These are phyloP conservation scores for Ceratopteris richardii DNA, from an alignment of 75 land plant genomes.

Conservation along the genomic window DNA sequence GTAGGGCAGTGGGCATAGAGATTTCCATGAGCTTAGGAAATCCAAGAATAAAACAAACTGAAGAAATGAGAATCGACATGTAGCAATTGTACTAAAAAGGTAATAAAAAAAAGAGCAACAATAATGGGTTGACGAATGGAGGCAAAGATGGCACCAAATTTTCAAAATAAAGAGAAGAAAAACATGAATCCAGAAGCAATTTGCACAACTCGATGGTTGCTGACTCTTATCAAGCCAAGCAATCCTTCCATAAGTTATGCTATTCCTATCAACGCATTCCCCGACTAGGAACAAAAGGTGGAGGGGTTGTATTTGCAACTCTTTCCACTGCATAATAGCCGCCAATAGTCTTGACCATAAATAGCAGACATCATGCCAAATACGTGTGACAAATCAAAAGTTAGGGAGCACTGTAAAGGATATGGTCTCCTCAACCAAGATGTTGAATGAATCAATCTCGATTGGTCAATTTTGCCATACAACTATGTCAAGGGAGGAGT, in stretches of 20 bases:
- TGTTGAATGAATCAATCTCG: slow-evolving; percentile 65
- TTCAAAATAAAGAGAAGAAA: slow-evolving; percentile 45
- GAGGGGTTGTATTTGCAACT: slow-evolving; percentile 76
- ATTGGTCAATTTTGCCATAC: slow-evolving; percentile 77
- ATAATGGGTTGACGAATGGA: slow-evolving; percentile 82
- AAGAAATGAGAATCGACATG: slow-evolving; percentile 70
- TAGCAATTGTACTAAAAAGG: slow-evolving; percentile 63
- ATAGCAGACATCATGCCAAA: slow-evolving; percentile 89
- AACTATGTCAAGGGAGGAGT: slow-evolving; percentile 38
- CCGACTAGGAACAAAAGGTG: slow-evolving; percentile 79
- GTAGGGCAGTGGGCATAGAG: too few relatives aligned
- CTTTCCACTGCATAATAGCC: slow-evolving; percentile 62
- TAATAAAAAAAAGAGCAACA: slow-evolving; percentile 55
- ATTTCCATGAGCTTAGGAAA: slow-evolving; percentile 80
- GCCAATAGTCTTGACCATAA: slow-evolving; percentile 84
- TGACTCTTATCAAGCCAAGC: slow-evolving; percentile 77
- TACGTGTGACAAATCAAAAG: slow-evolving; percentile 71
- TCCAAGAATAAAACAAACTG: slow-evolving; percentile 93
- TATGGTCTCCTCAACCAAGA: slow-evolving; percentile 88
- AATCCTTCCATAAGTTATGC: slow-evolving; percentile 83
- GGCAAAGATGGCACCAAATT: slow-evolving; percentile 30
- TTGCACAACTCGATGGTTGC: slow-evolving; percentile 76
- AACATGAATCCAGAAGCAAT: slow-evolving; percentile 86
- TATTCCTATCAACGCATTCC: slow-evolving; percentile 92
- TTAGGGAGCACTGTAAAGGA: slow-evolving; percentile 83